phyloP scores from a whole-genome alignment of 2,329 filamentous ascomycete genomes.

The Fusarium setosum region DNA sequence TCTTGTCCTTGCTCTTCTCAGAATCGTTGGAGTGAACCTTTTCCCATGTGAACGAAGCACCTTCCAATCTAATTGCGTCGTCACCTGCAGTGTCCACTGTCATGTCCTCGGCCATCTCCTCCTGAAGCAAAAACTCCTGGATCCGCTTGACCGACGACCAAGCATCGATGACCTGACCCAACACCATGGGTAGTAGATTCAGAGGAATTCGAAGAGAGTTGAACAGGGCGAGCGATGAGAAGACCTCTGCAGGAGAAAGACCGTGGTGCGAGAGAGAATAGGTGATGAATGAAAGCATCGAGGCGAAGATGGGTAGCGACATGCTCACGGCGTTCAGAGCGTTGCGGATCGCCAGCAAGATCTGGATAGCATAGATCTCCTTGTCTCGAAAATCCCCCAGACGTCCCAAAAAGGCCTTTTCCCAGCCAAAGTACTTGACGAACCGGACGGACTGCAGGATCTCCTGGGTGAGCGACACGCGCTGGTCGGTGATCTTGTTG shows the following conservation, averaged over 20 bases:
- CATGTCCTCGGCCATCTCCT: slow-evolving; percentile 83
- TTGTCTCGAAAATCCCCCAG: slow-evolving; percentile 77
- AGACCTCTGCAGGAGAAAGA: slow-evolving; percentile 81
- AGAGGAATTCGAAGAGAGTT: slow-evolving; percentile 91
- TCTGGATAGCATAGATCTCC: slow-evolving; percentile 87
- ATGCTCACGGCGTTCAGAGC: slow-evolving; percentile 86
- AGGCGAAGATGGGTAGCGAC: slow-evolving; percentile 91
- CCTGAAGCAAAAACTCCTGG: slow-evolving; percentile 86
- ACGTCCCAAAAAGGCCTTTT: slow-evolving; percentile 84
- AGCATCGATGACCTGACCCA: slow-evolving; percentile 91
- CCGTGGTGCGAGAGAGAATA: slow-evolving; percentile 74
- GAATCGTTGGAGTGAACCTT: slow-evolving; percentile 66
- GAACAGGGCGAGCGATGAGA: slow-evolving; percentile 92
- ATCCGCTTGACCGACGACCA: slow-evolving; percentile 87
- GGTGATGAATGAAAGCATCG: slow-evolving; percentile 94
- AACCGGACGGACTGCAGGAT: slow-evolving; percentile 92
- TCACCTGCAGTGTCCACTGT: slow-evolving; percentile 66
- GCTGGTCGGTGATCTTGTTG: slow-evolving; percentile 94
- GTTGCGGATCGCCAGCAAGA: slow-evolving; percentile 85
- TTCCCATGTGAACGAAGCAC: slow-evolving; percentile 92
- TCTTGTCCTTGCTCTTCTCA: slow-evolving; percentile 60
- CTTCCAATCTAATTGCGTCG: slow-evolving; percentile 76
- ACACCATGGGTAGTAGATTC: slow-evolving; percentile 87
- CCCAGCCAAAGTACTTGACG: slow-evolving; percentile 98
- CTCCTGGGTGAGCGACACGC: slow-evolving; percentile 91